phyloP scores from a whole-genome alignment of 768 basidiomycete species.

The Trametes maxima region DNA sequence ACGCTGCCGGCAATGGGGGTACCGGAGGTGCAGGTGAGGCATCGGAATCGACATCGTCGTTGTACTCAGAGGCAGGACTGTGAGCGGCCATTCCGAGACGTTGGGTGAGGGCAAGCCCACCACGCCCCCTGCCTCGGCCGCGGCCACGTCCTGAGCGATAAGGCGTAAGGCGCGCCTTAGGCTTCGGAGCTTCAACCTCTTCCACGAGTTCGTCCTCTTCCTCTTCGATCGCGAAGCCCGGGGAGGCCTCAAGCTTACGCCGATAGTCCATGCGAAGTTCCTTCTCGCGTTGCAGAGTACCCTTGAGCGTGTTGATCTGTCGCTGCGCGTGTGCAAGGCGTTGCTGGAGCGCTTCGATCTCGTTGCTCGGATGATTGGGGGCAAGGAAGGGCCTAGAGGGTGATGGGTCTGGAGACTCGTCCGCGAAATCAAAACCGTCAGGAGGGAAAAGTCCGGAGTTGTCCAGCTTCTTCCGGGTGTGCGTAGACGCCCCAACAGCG shows the following conservation, averaged over 20 bases:
- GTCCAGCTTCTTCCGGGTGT: slow-evolving; percentile 59
- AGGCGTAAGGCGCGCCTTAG: slow-evolving; percentile 51
- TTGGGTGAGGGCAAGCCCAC: slow-evolving; percentile 66
- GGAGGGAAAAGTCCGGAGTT: slow-evolving; percentile 49
- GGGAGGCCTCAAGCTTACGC: slow-evolving; percentile 51
- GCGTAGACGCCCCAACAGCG: slow-evolving; percentile 60
- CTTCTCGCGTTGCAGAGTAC: slow-evolving; percentile 80
- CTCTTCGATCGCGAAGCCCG: slow-evolving; percentile 44
- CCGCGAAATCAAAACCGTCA: slow-evolving; percentile 47
- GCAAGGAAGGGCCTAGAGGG: slow-evolving; percentile 64
- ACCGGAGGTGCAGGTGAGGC: slow-evolving; percentile 35
- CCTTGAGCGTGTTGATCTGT: slow-evolving; percentile 81
- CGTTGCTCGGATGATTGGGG: slow-evolving; percentile 74
- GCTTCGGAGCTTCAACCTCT: slow-evolving; percentile 28
- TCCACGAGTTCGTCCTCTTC: slow-evolving; percentile 50
- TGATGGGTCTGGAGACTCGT: slow-evolving; percentile 64
- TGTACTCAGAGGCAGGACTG: slow-evolving; percentile 53
- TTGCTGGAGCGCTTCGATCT: slow-evolving; percentile 81
- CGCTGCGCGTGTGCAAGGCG: slow-evolving; percentile 84
- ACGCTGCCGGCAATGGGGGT: slow-evolving; percentile 38
- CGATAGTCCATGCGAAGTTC: slow-evolving; percentile 72
- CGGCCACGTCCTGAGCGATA: slow-evolving; percentile 56
- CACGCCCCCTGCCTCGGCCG: slow-evolving; percentile 51
- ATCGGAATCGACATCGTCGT: slow-evolving; percentile 37
- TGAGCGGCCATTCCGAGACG: slow-evolving; percentile 60